Evolutionary conservation across 2,329 filamentous ascomycete genomes (phyloP), one percentile per base, ranked within the genome.

Genomic region (Colletotrichum eremochloae): DNA sequence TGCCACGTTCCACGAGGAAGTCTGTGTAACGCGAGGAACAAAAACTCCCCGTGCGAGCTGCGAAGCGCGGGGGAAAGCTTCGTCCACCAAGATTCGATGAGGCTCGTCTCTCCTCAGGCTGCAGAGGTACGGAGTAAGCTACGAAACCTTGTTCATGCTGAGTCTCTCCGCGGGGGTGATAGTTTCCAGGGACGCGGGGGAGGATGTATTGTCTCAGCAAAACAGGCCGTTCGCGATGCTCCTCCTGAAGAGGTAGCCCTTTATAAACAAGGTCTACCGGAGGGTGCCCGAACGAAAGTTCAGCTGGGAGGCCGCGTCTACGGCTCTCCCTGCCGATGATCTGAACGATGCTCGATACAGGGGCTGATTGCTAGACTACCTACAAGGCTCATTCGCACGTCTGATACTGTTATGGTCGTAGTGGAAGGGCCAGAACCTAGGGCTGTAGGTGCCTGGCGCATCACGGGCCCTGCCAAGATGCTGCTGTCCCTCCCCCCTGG

Each of bases 401-500:
- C 46, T 11, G 14, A 3, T 24, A 24, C 48, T 12, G 12, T 14
- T 50, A 50, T n/a, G n/a, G 24, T 31, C 48, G 48, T 50, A 24
- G 29, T 48, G 7, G 9, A n/a, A 48, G 67, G 20, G 40, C 55
- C 36, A 56, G 60, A 46, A 24, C 38, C 24, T 24, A 3, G 20
- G 20, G 6, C 55, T 56, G 55, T 18, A 61, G 56, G 68, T 61
- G 48, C 48, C 55, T 67, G 56, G 55, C 31, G 38, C 63, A 40
- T 50, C 56, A 62, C 38, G 29, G 63, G n/a, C 55, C 56, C 68
- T 68, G 68, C 56, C 68, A 61, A 61, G 46, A 12, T 52, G 14
- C 31, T 33, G 63, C 55, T 46, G 20, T 46, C 44, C 20, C 20
- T 46, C 46, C 63, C 57, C 63, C 65, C 65, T 46, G 64, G 36